Conservation (phyloP, 768 basidiomycete genomes). For the Sarcodon aspratus region DNA sequence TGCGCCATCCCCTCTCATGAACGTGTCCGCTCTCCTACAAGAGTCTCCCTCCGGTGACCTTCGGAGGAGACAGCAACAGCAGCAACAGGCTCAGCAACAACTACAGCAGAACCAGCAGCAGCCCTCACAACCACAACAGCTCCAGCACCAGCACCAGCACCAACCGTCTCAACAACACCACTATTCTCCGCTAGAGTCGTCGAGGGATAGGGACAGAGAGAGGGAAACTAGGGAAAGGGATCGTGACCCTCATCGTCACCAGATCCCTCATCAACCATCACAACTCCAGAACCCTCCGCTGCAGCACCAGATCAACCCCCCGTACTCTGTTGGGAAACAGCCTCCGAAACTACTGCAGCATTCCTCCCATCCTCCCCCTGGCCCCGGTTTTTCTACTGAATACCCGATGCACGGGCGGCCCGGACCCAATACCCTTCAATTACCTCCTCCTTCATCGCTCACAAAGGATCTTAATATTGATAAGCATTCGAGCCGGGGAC, state of each 20-base stretch:
- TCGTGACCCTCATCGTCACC: conserved; percentile 13
- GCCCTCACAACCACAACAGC: conserved; percentile 16
- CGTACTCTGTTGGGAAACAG: conserved; percentile 6
- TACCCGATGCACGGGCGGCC: conserved; percentile 5
- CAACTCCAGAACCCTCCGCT: conserved; percentile 8
- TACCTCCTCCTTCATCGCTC: background rate
- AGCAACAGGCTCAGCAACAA: conserved; percentile 21
- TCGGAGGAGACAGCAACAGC: conserved; percentile 16
- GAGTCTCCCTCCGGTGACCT: conserved; percentile 56
- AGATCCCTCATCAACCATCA: conserved; percentile 12
- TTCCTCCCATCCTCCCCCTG: conserved; percentile 5
- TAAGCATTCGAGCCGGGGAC: conserved; percentile 1
- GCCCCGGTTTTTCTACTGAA: conserved; percentile 6
- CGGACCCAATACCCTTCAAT: conserved; percentile 1
- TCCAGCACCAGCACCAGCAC: conserved; percentile 18
- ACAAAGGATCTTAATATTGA: conserved; percentile 4
- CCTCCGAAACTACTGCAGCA: conserved; percentile 9
- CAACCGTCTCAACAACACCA: conserved; percentile 6
- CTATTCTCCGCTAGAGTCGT: background rate
- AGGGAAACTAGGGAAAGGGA: background rate
- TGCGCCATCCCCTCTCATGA: conserved; percentile 32
- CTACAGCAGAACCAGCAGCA: conserved; percentile 16
- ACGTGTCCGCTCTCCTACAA: conserved; percentile 58
- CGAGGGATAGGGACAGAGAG: background rate
- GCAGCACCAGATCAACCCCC: conserved; percentile 9